A percentile compares a stretch with the other conserved stretches of the same genome.
Conservation (phyloP, 169 alveolate species). For the Plasmodium cynomolgi region DNA sequence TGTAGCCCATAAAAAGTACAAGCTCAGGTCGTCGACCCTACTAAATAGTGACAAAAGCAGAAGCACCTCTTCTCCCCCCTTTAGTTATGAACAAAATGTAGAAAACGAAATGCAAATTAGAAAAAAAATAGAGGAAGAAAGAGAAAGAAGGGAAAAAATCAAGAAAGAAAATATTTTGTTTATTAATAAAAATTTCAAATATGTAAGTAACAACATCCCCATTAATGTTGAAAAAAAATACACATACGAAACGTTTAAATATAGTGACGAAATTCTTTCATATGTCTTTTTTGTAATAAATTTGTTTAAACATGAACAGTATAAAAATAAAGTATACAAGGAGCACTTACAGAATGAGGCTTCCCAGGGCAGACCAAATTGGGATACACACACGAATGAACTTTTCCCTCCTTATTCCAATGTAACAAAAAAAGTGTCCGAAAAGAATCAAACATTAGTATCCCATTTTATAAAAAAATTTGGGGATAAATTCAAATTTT, state of each 20-base stretch:
- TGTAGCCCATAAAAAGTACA: not conserved
- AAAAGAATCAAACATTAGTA: conserved; percentile 39
- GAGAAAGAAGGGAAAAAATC: conserved; percentile 22
- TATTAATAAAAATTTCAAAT: conserved; percentile 38
- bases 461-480: conserved; percentile 33
- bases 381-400: not conserved
- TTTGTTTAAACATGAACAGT: conserved; percentile 72
- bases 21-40: conserved; percentile 4
- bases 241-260: conserved; percentile 54
- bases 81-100: not conserved
- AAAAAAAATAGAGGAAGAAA: conserved; percentile 59
- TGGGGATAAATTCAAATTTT: conserved; percentile 68
- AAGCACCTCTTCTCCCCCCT: not conserved
- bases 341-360: conserved; percentile 9
- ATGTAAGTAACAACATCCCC: conserved; percentile 56
- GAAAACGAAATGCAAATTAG: conserved; percentile 44
- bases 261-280: conserved; percentile 37
- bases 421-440: not conserved
- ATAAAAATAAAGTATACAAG: conserved; percentile 51
- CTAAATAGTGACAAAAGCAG: not conserved
- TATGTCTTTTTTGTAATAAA: conserved; percentile 52
- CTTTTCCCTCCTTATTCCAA: not conserved
- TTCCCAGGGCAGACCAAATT: not conserved
- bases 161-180: conserved; percentile 29
- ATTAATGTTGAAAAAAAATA: conserved; percentile 70